These are phyloP conservation scores for Acacia acuminata DNA, from an alignment of 306 rosid species.

Conservation along the genomic window DNA sequence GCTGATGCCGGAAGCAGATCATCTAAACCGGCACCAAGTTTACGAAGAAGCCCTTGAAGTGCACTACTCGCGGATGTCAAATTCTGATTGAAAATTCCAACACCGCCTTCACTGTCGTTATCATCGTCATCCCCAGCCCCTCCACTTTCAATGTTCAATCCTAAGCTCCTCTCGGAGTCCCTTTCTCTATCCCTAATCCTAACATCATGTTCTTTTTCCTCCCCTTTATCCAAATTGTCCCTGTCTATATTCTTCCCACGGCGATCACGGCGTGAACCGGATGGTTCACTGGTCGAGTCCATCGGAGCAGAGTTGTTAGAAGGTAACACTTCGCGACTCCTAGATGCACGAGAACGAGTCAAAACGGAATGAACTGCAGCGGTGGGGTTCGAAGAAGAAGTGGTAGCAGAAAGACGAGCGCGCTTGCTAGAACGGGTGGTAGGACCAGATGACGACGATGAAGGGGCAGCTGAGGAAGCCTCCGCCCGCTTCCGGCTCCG, in stretches of 20 bases:
- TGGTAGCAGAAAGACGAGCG: constrained; percentile 57
- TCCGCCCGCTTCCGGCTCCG: constrained; percentile 99
- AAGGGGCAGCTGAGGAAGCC: constrained; percentile 99
- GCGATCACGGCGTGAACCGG: constrained; percentile 83
- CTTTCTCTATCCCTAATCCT: constrained; percentile 77
- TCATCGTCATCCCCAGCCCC: constrained; percentile 73
- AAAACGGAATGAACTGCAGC: constrained; percentile 40
- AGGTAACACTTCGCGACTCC: constrained; percentile 43
- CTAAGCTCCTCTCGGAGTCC: constrained; percentile 59
- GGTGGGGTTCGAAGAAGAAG: constrained; percentile 32
- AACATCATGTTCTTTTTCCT: constrained; percentile 79
- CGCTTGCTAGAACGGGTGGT: constrained; percentile 83
- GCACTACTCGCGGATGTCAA: constrained; percentile 95
- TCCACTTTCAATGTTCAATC: constrained; percentile 64
- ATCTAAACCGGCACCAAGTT: constrained; percentile 96
- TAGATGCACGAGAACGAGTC: constrained; percentile 77
- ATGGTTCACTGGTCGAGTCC: constrained; percentile 86
- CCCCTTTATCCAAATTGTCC: constrained; percentile 78
- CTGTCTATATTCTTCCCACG: constrained; percentile 67
- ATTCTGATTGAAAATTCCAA: constrained; percentile 74
- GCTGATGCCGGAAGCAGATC: constrained; percentile 85
- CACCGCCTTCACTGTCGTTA: constrained; percentile 87
- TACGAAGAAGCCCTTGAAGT: constrained; percentile 91
- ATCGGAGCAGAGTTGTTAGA: constrained; percentile 48
- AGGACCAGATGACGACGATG: constrained; percentile 80